These are phyloP conservation scores for Russula dissimulans DNA, from an alignment of 768 basidiomycete genomes.

Conservation along the genomic window DNA sequence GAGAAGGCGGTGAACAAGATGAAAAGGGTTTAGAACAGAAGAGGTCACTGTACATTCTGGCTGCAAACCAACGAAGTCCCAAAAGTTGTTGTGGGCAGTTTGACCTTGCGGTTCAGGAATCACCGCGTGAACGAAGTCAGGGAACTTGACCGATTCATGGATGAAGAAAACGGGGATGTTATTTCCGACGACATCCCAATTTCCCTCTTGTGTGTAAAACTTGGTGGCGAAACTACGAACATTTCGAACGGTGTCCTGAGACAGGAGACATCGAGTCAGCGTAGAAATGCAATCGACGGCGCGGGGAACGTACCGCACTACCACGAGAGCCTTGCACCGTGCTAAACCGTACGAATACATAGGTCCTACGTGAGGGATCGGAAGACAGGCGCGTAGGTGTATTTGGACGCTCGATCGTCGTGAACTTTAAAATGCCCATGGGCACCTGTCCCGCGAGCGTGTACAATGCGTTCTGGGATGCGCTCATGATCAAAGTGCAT, in stretches of 20 bases:
- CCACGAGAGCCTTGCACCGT: constrained; percentile 78
- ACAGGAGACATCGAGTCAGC: background rate
- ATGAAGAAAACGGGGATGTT: constrained; percentile 79
- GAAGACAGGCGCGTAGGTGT: constrained; percentile 64
- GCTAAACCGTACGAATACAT: constrained; percentile 76
- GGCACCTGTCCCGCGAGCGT: constrained; percentile 65
- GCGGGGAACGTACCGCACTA: constrained; percentile 50
- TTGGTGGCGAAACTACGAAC: constrained; percentile 82
- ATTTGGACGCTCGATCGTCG: constrained; percentile 58
- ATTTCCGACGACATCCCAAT: constrained; percentile 84
- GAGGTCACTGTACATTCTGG: constrained; percentile 41
- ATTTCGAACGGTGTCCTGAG: constrained; percentile 66
- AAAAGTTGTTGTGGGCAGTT: constrained; percentile 75
- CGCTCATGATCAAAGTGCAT: constrained; percentile 81
- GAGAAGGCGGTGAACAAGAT: background rate
- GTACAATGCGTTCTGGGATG: constrained; percentile 68
- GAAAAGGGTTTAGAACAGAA: background rate
- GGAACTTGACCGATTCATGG: constrained; percentile 76
- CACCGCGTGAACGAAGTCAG: constrained; percentile 77
- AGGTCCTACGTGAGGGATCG: constrained; percentile 61
- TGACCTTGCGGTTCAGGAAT: constrained; percentile 76
- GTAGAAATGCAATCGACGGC: background rate
- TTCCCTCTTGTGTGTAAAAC: constrained; percentile 78
- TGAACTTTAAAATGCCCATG: constrained; percentile 77
- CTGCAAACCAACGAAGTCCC: constrained; percentile 72